Percentiles rank a stretch among this genome's conserved stretches.
Evolutionary conservation across 1,284 basidiomycete genomes (phyloP).

Genomic region (Cutaneotrichosporon dermatis): DNA sequence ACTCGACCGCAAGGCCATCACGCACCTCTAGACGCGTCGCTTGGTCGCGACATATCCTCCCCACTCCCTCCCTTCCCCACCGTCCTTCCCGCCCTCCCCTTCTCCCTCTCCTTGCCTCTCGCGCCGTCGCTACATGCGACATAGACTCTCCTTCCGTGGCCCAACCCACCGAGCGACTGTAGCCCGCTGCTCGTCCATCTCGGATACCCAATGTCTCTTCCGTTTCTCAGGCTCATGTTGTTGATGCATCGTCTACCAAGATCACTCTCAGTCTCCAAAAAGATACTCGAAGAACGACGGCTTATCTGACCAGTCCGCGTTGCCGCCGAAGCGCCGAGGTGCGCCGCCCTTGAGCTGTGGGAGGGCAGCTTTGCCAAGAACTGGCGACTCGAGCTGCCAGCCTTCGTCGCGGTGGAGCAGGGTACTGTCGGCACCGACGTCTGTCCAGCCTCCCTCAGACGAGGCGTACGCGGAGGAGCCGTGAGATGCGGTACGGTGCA

Average conservation of each 20-base stretch:
- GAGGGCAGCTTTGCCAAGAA: neutral
- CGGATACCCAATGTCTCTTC: neutral
- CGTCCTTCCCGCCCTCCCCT: neutral
- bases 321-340: slow-evolving; percentile 15
- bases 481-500: slow-evolving; percentile 16
- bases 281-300: slow-evolving; percentile 48
- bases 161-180: neutral
- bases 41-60: no score
- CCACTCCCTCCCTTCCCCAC: no score
- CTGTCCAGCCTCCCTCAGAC: slow-evolving; percentile 37
- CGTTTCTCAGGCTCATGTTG: slow-evolving; percentile 4
- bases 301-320: slow-evolving; percentile 32
- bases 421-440: slow-evolving; percentile 17
- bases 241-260: slow-evolving; percentile 14
- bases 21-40: slow-evolving; percentile 23
- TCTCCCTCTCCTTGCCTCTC: neutral
- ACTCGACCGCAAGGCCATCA: slow-evolving; percentile 45
- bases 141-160: no score
- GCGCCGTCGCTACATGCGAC: no score
- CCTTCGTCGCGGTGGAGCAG: neutral
- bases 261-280: slow-evolving; percentile 27
- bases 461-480: slow-evolving; percentile 40
- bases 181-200: no score
- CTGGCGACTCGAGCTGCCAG: slow-evolving; percentile 3
- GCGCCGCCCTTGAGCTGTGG: slow-evolving; percentile 1